phyloP scores from a whole-genome alignment of 2,329 filamentous ascomycete species.

The Leptographium lundbergii region DNA sequence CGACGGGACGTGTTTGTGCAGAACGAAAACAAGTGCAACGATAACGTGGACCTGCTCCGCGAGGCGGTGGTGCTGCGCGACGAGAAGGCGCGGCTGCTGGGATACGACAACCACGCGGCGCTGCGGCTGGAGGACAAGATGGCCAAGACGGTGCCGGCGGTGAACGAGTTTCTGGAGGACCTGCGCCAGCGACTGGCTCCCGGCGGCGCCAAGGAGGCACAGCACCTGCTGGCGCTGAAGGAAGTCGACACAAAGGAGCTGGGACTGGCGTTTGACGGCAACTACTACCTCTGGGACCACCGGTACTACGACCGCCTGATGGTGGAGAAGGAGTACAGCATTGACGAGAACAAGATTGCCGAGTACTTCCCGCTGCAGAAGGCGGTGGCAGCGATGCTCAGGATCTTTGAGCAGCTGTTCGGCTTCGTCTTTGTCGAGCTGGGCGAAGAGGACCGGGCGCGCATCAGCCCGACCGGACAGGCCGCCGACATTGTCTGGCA shows the following conservation, averaged over 20 bases:
- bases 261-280: constrained; percentile 46
- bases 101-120: constrained; percentile 64
- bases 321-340: constrained; percentile 67
- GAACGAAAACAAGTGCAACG: constrained; percentile 71
- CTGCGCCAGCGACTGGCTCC: constrained; percentile 53
- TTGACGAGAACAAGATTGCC: constrained; percentile 68
- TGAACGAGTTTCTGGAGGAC: constrained; percentile 61
- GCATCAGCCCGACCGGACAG: constrained; percentile 53
- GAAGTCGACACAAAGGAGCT: constrained; percentile 52
- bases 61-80: constrained; percentile 65
- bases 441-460: constrained; percentile 49
- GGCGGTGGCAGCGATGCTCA: constrained; percentile 65
- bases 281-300: constrained; percentile 75
- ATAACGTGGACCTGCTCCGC: constrained; percentile 61
- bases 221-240: constrained; percentile 61
- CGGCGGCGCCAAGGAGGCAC: constrained; percentile 58
- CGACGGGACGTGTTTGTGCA: constrained; percentile 57
- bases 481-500: constrained; percentile 69
- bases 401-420: constrained; percentile 74
- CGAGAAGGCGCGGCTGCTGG: constrained; percentile 63
- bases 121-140: constrained; percentile 75
- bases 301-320: constrained; percentile 70
- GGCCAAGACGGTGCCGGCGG: constrained; percentile 63
- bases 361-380: constrained; percentile 72
- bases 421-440: constrained; percentile 69